phyloP scores from a whole-genome alignment of 1,284 basidiomycete species.

The Agaricales sp. region DNA sequence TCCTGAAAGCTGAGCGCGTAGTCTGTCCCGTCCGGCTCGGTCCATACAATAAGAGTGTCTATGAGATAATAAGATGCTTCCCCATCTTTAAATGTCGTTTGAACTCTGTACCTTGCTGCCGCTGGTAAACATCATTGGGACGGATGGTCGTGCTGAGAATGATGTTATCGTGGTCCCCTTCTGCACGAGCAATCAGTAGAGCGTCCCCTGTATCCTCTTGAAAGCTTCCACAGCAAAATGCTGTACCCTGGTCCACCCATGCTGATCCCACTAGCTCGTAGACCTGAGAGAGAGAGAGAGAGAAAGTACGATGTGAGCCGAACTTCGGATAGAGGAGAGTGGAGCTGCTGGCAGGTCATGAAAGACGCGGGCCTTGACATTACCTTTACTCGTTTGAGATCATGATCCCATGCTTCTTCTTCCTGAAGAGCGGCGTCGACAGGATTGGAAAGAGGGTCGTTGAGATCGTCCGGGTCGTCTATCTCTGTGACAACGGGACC shows the following conservation, averaged over 20 bases:
- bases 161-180: slow-evolving; percentile 59
- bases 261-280: slow-evolving; percentile 83
- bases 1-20: slow-evolving; percentile 98
- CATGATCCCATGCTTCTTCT: slow-evolving; percentile 30
- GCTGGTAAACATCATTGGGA: slow-evolving; percentile 79
- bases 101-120: slow-evolving; percentile 70
- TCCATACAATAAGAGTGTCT: slow-evolving; percentile 99
- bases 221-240: slow-evolving; percentile 85
- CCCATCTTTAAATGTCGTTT: slow-evolving; percentile 7
- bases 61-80: slow-evolving; percentile 7
- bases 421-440: slow-evolving; percentile 25
- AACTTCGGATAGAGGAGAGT: slow-evolving; percentile 1
- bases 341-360: slow-evolving; percentile 4
- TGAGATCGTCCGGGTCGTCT: slow-evolving; percentile 17
- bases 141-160: slow-evolving; percentile 70
- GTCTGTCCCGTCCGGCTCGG: slow-evolving; percentile 89
- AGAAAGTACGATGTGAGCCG: slow-evolving; percentile 15
- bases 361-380: slow-evolving; percentile 1
- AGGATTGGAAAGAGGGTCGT: slow-evolving; percentile 14
- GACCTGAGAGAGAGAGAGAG: slow-evolving; percentile 42
- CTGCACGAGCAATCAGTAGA: slow-evolving; percentile 75
- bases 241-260: slow-evolving; percentile 93
- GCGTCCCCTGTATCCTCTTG: slow-evolving; percentile 73
- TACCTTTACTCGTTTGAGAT: slow-evolving; percentile 44
- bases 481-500: not conserved